These are phyloP conservation scores for Pseudopyricularia cyperi DNA, from an alignment of 2,329 filamentous ascomycete species.

Conservation along the genomic window DNA sequence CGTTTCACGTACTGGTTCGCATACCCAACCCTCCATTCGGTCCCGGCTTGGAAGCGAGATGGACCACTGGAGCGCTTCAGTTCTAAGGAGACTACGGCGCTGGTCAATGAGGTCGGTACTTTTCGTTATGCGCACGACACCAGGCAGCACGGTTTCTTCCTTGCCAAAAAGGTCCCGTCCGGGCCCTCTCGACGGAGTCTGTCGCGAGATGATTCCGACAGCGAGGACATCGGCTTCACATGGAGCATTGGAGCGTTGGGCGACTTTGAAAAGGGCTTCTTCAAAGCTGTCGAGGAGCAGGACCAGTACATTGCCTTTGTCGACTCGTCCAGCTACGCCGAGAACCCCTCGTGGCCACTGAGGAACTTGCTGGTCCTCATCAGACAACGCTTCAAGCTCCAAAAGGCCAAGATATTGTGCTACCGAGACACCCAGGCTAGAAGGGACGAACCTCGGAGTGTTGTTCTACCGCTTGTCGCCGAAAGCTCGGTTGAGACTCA, in stretches of 20 bases:
- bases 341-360: conserved; percentile 84
- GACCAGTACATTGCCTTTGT: conserved; percentile 79
- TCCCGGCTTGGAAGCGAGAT: conserved; percentile 64
- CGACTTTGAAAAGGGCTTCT: conserved; percentile 78
- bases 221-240: conserved; percentile 45
- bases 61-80: conserved; percentile 43
- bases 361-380: conserved; percentile 80
- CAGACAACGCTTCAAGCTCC: conserved; percentile 65
- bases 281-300: conserved; percentile 54
- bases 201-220: conserved; percentile 30
- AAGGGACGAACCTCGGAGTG: conserved; percentile 68
- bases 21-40: conserved; percentile 84
- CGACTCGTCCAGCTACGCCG: conserved; percentile 81
- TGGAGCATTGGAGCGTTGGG: conserved; percentile 72
- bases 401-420: conserved; percentile 71
- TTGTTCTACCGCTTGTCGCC: conserved; percentile 57
- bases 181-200: conserved; percentile 6
- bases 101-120: conserved; percentile 74
- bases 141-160: conserved; percentile 85
- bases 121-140: conserved; percentile 76
- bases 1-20: conserved; percentile 98
- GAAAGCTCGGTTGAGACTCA: conserved; percentile 21
- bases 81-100: conserved; percentile 56
- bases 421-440: conserved; percentile 73
- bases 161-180: conserved; percentile 62